Conservation (phyloP, 2,329 filamentous ascomycete species). For the Fulvia fulva region DNA sequence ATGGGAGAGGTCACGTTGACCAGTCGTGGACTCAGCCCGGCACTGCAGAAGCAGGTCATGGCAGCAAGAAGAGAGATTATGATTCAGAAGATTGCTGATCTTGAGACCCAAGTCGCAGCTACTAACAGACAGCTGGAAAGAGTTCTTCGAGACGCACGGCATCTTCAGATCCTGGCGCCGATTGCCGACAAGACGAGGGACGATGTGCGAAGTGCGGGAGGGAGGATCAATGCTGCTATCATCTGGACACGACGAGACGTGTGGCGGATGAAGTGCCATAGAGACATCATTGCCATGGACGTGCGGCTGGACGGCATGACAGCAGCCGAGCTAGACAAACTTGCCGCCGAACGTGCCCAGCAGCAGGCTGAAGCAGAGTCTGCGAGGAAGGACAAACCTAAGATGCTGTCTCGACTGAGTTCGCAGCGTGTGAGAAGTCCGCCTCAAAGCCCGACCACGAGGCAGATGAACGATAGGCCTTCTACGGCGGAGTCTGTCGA, state of each 20-base stretch:
- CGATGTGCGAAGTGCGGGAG: constrained; percentile 77
- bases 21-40: constrained; percentile 42
- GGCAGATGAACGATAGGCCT: constrained; percentile 16
- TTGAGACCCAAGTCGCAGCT: constrained; percentile 70
- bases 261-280: constrained; percentile 86
- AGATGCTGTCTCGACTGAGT: constrained; percentile 23
- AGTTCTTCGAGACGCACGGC: constrained; percentile 81
- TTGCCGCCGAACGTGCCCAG: constrained; percentile 8
- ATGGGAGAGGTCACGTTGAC: constrained; percentile 71
- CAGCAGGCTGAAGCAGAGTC: constrained; percentile 17
- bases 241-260: constrained; percentile 95
- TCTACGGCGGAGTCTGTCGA: constrained; percentile 29
- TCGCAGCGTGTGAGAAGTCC: constrained; percentile 17
- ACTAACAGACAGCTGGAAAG: constrained; percentile 75
- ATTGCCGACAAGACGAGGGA: constrained; percentile 89
- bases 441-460: constrained; percentile 25
- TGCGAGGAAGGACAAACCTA: constrained; percentile 24
- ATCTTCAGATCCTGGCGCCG: constrained; percentile 82
- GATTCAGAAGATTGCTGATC: constrained; percentile 75
- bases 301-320: constrained; percentile 67
- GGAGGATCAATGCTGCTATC: constrained; percentile 77
- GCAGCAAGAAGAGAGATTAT: constrained; percentile 78
- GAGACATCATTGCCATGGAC: constrained; percentile 80
- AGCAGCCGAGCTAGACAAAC: constrained; percentile 22
- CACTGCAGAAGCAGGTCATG: constrained; percentile 83